Conservation (phyloP, 805 yeast species). For the Sungouiella thailandica region DNA sequence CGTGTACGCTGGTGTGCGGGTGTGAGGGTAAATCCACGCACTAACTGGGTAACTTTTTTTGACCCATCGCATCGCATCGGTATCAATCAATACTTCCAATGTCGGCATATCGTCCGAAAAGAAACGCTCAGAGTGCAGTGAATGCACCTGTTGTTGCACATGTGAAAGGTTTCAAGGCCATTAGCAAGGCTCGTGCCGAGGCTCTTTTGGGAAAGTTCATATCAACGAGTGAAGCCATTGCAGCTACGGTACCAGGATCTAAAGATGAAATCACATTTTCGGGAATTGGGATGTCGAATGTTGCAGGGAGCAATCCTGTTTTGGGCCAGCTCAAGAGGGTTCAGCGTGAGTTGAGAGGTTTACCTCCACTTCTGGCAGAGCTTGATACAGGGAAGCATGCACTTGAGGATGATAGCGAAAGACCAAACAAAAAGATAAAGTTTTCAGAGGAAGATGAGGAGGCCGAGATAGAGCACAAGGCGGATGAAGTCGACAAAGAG, state of each 20-base stretch:
- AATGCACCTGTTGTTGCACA: conserved; percentile 44
- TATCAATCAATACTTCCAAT: too few species aligned
- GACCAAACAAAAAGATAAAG: conserved; percentile 22
- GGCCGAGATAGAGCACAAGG: conserved; percentile 9
- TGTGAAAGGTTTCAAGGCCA: conserved; percentile 21
- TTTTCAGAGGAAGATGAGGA: conserved; percentile 15
- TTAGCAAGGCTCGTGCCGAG: conserved; percentile 43
- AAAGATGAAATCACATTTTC: conserved; percentile 18
- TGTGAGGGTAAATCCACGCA: conserved; percentile 3
- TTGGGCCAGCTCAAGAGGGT: conserved; percentile 64
- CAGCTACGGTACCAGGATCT: conserved; percentile 23
- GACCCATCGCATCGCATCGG: conserved; percentile 2
- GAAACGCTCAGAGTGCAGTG: conserved; percentile 40
- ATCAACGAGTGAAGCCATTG: conserved; percentile 30
- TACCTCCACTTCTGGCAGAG: conserved; percentile 54
- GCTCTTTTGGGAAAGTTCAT: conserved; percentile 40
- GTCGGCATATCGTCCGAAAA: conserved; percentile 33
- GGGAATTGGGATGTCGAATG: conserved; percentile 28
- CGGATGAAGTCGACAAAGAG: conserved; percentile 6
- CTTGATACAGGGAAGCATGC: conserved; percentile 8
- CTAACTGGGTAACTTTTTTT: background rate
- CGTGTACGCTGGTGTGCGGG: conserved; percentile 2
- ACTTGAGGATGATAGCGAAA: conserved; percentile 6
- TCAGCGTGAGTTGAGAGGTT: conserved; percentile 74
- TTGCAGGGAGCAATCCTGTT: conserved; percentile 34